These are phyloP conservation scores for Rhytidhysteron rufulum DNA, from an alignment of 2,329 filamentous ascomycete genomes.

Conservation along the genomic window DNA sequence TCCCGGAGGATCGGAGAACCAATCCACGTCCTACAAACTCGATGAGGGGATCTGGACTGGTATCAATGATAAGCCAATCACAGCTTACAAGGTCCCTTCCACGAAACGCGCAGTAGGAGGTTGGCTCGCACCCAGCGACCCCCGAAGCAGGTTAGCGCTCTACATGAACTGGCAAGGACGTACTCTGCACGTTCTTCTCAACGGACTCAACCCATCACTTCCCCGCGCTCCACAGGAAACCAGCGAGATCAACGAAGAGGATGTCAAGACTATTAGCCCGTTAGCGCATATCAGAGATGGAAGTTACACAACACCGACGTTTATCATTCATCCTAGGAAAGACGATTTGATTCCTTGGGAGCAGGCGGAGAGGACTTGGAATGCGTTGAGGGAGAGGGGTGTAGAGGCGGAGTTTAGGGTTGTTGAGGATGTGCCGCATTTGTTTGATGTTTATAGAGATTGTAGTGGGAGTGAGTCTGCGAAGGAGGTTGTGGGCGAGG, in stretches of 20 bases:
- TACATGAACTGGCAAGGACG: too few relatives aligned
- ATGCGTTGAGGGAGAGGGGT: constrained; percentile 1
- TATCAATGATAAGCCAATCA: constrained; percentile 20
- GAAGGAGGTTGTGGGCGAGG: not conserved
- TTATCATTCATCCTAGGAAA: constrained; percentile 8
- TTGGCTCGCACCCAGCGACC: constrained; percentile 24
- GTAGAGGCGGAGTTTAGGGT: constrained; percentile 2
- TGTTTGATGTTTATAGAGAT: constrained; percentile 6
- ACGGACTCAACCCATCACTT: too few relatives aligned
- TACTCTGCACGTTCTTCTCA: too few relatives aligned
- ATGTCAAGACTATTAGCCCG: too few relatives aligned
- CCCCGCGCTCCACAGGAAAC: too few relatives aligned
- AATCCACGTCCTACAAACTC: constrained; percentile 17
- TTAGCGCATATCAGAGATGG: constrained; percentile 8
- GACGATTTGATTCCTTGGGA: constrained; percentile 3
- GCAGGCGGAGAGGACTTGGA: constrained; percentile 1
- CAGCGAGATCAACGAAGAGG: too few relatives aligned
- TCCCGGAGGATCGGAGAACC: constrained; percentile 14
- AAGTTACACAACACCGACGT: constrained; percentile 11
- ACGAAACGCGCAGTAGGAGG: constrained; percentile 11
- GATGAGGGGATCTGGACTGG: constrained; percentile 23
- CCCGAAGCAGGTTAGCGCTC: too few relatives aligned
- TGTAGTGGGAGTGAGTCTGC: constrained; percentile 1
- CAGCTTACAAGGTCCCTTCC: constrained; percentile 3
- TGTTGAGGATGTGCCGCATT: constrained; percentile 5